phyloP scores from a whole-genome alignment of 1,284 basidiomycete species.

The Leccinum fuscescens region DNA sequence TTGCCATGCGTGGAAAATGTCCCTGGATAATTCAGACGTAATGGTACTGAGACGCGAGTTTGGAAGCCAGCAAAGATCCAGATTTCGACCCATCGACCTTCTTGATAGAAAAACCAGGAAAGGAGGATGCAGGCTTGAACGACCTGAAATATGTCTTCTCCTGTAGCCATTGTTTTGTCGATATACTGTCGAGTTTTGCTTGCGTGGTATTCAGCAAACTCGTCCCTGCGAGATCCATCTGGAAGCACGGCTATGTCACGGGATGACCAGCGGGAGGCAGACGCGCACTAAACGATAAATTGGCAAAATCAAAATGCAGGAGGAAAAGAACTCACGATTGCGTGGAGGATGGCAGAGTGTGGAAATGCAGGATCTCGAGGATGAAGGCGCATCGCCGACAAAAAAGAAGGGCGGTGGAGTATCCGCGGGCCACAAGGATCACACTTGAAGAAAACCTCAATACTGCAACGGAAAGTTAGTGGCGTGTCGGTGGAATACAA shows the following conservation, averaged over 20 bases:
- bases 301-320: conserved; percentile 8
- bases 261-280: conserved; percentile 77
- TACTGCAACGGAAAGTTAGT: conserved; percentile 40
- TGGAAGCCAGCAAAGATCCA: conserved; percentile 87
- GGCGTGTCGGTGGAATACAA: not conserved
- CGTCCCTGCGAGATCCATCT: conserved; percentile 72
- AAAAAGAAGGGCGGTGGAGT: conserved; percentile 75
- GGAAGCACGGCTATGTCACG: conserved; percentile 61
- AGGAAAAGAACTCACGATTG: conserved; percentile 51
- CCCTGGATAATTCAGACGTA: conserved; percentile 78
- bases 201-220: conserved; percentile 82
- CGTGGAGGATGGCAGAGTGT: conserved; percentile 78
- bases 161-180: conserved; percentile 80
- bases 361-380: conserved; percentile 77
- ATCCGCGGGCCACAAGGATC: conserved; percentile 81
- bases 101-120: conserved; percentile 85
- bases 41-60: conserved; percentile 78
- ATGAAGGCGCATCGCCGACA: conserved; percentile 69
- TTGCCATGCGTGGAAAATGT: conserved; percentile 69
- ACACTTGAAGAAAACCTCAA: conserved; percentile 78
- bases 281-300: conserved; percentile 66
- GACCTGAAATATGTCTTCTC: conserved; percentile 78
- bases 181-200: conserved; percentile 80
- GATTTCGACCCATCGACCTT: conserved; percentile 85
- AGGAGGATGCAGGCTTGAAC: conserved; percentile 82